A percentile compares a stretch with the other conserved stretches of the same genome.
These are phyloP conservation scores for Solanum corneliomulleri DNA, from an alignment of 257 asterid genomes.

Conservation along the genomic window DNA sequence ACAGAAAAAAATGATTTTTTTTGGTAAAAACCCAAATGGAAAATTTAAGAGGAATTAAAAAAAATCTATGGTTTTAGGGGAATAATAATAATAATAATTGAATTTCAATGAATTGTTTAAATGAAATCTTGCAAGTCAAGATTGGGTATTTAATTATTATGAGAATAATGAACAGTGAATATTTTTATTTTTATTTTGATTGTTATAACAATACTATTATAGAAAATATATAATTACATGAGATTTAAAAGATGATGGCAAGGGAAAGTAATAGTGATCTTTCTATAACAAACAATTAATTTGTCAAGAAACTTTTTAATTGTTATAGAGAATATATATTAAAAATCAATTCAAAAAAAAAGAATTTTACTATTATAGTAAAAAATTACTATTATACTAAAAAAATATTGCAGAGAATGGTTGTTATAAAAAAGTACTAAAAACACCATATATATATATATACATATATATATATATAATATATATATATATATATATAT, in stretches of 20 bases:
- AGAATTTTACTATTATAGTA: neutral
- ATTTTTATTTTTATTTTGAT: neutral
- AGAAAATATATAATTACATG: neutral
- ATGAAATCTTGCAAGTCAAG: slow-evolving; percentile 20
- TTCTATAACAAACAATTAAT: neutral
- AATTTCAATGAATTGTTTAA: neutral
- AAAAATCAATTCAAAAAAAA: neutral
- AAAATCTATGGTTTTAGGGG: neutral
- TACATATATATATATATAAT: no score
- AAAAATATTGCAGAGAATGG: neutral
- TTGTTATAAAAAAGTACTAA: no score
- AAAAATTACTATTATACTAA: neutral
- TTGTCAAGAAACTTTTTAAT: neutral
- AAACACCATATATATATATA: slow-evolving; percentile 5
- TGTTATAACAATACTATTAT: neutral
- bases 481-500: no score
- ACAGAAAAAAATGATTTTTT: slow-evolving; percentile 11
- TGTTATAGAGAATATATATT: neutral
- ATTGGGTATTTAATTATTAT: slow-evolving; percentile 2
- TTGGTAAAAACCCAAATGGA: no score
- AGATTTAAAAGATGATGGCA: neutral
- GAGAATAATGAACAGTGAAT: neutral
- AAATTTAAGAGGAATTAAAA: neutral
- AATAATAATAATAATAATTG: neutral
- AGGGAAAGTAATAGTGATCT: neutral